A percentile compares a stretch with the other conserved stretches of the same genome.
Conservation (phyloP, 331 rosid genomes). For the Rhamnella rubrinervis region DNA sequence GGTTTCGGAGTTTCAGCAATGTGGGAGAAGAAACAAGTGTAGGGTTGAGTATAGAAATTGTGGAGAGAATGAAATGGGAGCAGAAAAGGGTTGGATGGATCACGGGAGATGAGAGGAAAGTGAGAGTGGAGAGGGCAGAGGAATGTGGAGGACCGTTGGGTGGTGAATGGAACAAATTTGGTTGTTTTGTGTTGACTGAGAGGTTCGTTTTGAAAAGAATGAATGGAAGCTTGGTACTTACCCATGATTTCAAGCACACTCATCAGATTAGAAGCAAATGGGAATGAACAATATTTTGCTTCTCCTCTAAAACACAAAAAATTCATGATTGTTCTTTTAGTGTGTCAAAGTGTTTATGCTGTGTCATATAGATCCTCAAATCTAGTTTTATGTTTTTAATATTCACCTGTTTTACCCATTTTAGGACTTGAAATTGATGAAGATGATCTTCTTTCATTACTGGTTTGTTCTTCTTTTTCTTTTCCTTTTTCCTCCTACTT, state of each 20-base stretch:
- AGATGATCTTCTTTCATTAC: no score
- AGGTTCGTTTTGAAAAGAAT: constrained; percentile 46
- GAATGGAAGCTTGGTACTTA: constrained; percentile 43
- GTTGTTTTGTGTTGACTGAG: constrained; percentile 48
- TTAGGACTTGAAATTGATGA: no score
- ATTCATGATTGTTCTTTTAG: neutral
- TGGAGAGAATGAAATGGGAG: constrained; percentile 42
- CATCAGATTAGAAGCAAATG: constrained; percentile 43
- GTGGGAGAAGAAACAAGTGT: constrained; percentile 21
- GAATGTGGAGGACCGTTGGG: constrained; percentile 35
- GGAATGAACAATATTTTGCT: constrained; percentile 29
- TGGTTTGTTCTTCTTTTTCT: no score
- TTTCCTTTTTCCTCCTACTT: no score
- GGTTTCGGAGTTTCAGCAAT: constrained; percentile 22
- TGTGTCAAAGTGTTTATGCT: neutral
- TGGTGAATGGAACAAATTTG: constrained; percentile 50
- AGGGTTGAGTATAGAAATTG: constrained; percentile 26
- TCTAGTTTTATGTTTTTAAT: no score
- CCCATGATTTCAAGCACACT: constrained; percentile 44
- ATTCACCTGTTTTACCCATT: no score
- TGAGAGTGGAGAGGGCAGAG: constrained; percentile 47
- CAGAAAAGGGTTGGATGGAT: constrained; percentile 32
- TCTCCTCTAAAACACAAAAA: no score
- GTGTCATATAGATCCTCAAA: neutral
- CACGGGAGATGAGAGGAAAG: constrained; percentile 16